Evolutionary conservation across 441 rosid species (phyloP), one percentile per base, ranked within the genome.

Genomic region (Gossypium gossypioides): DNA sequence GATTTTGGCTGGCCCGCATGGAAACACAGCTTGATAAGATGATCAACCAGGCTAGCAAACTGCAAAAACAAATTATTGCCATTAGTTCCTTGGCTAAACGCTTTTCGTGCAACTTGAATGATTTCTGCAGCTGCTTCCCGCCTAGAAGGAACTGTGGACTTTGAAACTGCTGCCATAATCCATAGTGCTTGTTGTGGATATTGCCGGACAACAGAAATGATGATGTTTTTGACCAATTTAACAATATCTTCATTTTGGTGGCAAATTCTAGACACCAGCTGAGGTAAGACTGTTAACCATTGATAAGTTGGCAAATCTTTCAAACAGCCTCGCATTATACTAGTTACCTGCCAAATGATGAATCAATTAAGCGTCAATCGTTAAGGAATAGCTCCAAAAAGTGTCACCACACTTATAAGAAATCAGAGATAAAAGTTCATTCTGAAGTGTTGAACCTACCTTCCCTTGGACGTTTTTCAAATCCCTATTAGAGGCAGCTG

Each of bases 141-240:
- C 82, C 97, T 93, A 22, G 98, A 88, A 72, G 96, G 91, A 72
- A 96, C 91, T 19, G 96, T 84, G 71, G 99, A 96, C 82, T 96
- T 96, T 74, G 98, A 89, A 78, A 96, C 98, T 69, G 97, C 99
- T 68, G 98, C 98, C 97, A 88, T 91, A 72, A 91, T 90, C 98
- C 97, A 91, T 61, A 96, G 84, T 72, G 91, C 96, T 85, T 96
- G 97, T 79, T 93, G 98, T 44, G 99, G 99, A 82, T 89, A 96
- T 70, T 88, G 87, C 75, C 84, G 82, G 55, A 96, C 93, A 82
- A 91, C 99, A 77, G 92, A 90, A 68, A 86, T 88, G 78, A 96
- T 87, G 66, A 96, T 86, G 75, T 76, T 87, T 78, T 90, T 93
- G 75, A 93, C 95, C 77, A 96, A 75, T 74, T 77, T 84, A 78